Conservation (phyloP, 441 rosid genomes). For the Daphne laureola region DNA sequence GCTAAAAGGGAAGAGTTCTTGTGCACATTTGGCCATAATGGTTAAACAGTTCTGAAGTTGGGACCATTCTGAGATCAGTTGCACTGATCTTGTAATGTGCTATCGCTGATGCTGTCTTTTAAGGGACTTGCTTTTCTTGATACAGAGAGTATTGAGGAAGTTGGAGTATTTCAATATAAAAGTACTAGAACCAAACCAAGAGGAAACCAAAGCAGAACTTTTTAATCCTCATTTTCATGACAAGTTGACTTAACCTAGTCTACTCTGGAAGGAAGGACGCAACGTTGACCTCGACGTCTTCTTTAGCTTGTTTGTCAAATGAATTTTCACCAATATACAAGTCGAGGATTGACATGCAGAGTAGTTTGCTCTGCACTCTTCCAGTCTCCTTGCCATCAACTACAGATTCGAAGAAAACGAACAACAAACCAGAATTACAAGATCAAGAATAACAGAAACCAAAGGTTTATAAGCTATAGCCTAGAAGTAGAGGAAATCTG, state of each 20-base stretch:
- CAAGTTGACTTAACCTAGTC: not conserved
- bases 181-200: not conserved
- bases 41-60: too few relatives aligned
- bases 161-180: not conserved
- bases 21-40: too few relatives aligned
- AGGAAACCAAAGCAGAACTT: not conserved
- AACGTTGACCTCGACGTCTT: constrained; percentile 50
- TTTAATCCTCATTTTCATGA: not conserved
- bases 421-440: not conserved
- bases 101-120: not conserved
- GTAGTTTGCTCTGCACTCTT: constrained; percentile 66
- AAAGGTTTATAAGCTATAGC: too few relatives aligned
- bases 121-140: too few relatives aligned
- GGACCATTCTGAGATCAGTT: too few relatives aligned
- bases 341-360: constrained; percentile 70
- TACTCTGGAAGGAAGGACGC: constrained; percentile 42
- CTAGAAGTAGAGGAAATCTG: too few relatives aligned
- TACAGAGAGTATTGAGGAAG: not conserved
- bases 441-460: too few relatives aligned
- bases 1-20: too few relatives aligned
- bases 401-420: constrained; percentile 16
- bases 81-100: too few relatives aligned
- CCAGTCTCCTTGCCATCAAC: constrained; percentile 82
- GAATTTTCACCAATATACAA: constrained; percentile 80
- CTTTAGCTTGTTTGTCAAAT: constrained; percentile 64